These are phyloP conservation scores for Abrus pulchellus DNA, from an alignment of 306 rosid species.

Conservation along the genomic window DNA sequence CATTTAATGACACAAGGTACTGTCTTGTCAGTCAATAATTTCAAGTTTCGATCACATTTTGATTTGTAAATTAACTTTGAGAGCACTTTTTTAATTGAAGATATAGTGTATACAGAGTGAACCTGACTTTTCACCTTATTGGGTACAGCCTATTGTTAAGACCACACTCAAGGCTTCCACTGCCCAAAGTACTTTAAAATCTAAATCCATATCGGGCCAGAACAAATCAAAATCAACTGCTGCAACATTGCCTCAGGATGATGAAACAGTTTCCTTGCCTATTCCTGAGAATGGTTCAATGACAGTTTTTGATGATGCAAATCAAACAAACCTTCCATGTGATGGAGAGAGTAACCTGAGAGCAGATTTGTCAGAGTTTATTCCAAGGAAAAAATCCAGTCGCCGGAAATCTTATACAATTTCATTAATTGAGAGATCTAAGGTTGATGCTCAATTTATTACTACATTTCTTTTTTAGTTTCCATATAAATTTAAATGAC, in stretches of 20 bases:
- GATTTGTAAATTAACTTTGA: constrained; percentile 8
- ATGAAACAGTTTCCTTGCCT: constrained; percentile 49
- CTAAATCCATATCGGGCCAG: constrained; percentile 51
- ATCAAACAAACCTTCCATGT: constrained; percentile 54
- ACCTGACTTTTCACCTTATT: constrained; percentile 36
- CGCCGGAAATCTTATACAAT: constrained; percentile 86
- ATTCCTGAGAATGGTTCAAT: constrained; percentile 47
- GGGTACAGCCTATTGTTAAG: constrained; percentile 70
- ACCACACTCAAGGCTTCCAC: constrained; percentile 54
- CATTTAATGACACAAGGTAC: constrained; percentile 24
- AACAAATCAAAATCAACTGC: constrained; percentile 53
- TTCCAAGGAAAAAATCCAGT: constrained; percentile 57
- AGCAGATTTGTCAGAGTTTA: constrained; percentile 47
- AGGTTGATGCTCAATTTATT: constrained; percentile 62
- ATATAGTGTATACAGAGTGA: neutral
- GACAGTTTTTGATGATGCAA: constrained; percentile 50
- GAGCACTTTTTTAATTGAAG: constrained; percentile 16
- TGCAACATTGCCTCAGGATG: constrained; percentile 59
- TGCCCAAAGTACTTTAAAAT: constrained; percentile 54
- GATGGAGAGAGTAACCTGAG: constrained; percentile 51
- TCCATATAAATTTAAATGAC: constrained; percentile 37
- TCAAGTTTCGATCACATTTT: constrained; percentile 30
- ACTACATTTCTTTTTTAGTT: constrained; percentile 27
- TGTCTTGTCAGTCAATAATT: constrained; percentile 11
- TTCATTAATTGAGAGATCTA: constrained; percentile 69